A percentile compares a stretch with the other conserved stretches of the same genome.
Evolutionary conservation across 208 protist species (phyloP).

Genomic region (Endotrypanum monterogeii): DNA sequence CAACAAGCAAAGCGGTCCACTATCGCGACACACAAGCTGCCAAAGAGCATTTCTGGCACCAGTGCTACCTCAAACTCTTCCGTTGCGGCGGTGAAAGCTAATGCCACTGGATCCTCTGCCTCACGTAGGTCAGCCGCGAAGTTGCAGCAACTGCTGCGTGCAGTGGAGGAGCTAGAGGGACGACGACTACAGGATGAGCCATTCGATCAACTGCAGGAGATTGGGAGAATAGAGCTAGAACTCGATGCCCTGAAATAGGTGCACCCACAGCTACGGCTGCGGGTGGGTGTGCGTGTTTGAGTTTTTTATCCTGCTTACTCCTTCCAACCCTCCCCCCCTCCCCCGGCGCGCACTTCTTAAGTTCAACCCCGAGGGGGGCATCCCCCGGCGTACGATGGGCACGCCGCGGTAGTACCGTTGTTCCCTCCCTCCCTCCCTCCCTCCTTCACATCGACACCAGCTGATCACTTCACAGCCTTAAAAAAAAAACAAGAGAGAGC

Average conservation of each 20-base stretch:
- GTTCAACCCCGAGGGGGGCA: not conserved
- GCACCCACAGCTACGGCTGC: not conserved
- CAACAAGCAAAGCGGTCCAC: not conserved
- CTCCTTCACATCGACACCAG: not conserved
- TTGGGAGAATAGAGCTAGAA: constrained; percentile 26
- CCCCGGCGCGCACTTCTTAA: too few relatives aligned
- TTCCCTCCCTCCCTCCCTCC: not conserved
- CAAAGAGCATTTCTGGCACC: not conserved
- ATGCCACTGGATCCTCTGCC: not conserved
- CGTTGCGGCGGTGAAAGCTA: not conserved
- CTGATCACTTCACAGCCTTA: too few relatives aligned
- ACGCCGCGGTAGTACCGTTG: not conserved
- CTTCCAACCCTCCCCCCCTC: not conserved
- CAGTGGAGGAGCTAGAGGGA: constrained; percentile 20
- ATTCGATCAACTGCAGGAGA: constrained; percentile 23
- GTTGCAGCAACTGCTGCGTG: constrained; percentile 14
- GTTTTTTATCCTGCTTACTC: not conserved
- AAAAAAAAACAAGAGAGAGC: not conserved
- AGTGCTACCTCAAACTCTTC: too few relatives aligned
- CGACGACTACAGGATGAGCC: constrained; percentile 22
- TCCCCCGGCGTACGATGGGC: not conserved
- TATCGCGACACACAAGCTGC: constrained; percentile 14
- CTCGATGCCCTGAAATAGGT: constrained; percentile 14
- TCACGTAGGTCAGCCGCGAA: not conserved
- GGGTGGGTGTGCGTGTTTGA: not conserved